phyloP scores from a whole-genome alignment of 345 rosid species.

The Citrus inodora region DNA sequence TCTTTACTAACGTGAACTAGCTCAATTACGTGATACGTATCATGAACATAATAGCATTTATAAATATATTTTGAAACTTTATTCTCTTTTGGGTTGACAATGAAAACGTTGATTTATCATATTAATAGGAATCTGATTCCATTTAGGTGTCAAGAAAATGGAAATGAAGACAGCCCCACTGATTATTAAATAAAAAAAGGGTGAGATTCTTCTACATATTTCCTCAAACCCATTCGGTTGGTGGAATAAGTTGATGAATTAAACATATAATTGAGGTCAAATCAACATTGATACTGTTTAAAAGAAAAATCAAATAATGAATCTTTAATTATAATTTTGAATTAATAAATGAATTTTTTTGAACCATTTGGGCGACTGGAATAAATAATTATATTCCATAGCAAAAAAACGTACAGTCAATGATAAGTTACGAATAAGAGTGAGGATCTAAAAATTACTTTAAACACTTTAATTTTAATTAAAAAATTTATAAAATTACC shows the following conservation, averaged over 20 bases:
- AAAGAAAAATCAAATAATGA: neutral
- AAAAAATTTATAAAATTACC: too few species aligned
- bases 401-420: rapidly evolving
- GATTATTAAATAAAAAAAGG: neutral
- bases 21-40: neutral
- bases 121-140: conserved; percentile 29
- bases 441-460: too few species aligned
- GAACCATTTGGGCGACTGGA: neutral
- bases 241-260: neutral
- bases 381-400: too few species aligned
- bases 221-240: conserved; percentile 16
- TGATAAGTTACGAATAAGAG: too few species aligned
- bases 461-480: too few species aligned
- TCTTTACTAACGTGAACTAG: neutral
- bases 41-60: neutral
- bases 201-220: conserved; percentile 14
- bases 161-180: conserved; percentile 7
- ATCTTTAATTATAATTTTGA: neutral
- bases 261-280: neutral
- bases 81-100: neutral
- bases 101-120: neutral
- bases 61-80: neutral
- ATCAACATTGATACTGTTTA: neutral
- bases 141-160: neutral
- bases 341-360: neutral